Percentiles rank a stretch among this genome's conserved stretches.
phyloP scores from a whole-genome alignment of 139 green algal genomes.

The Axilococcus clingmanii region DNA sequence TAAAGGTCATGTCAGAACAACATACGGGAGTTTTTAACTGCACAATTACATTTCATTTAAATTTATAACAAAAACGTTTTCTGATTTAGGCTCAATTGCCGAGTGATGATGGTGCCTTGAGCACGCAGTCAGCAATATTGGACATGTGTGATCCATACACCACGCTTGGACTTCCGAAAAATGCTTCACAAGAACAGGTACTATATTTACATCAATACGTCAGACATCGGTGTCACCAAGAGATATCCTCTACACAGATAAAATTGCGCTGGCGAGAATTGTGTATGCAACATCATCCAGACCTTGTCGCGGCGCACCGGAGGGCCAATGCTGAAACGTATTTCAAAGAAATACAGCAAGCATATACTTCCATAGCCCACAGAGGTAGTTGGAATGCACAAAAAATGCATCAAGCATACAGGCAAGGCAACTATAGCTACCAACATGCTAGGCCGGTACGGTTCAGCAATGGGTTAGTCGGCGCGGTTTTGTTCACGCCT shows the following conservation, averaged over 20 bases:
- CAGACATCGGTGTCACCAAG: not conserved
- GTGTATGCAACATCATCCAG: conserved; percentile 11
- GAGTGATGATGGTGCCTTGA: too few relatives aligned
- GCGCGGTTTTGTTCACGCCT: conserved; percentile 1
- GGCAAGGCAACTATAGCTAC: not conserved
- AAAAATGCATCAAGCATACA: not conserved
- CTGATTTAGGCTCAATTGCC: too few relatives aligned
- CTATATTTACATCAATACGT: not conserved
- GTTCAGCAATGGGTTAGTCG: conserved; percentile 7
- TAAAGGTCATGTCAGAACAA: too few relatives aligned
- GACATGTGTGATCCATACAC: not conserved
- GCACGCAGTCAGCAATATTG: not conserved
- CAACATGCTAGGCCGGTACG: not conserved
- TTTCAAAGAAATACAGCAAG: conserved; percentile 13
- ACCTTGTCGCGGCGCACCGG: not conserved
- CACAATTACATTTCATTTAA: too few relatives aligned
- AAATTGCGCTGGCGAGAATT: conserved; percentile 3
- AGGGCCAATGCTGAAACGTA: conserved; percentile 1
- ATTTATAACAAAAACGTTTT: too few relatives aligned
- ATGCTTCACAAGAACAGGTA: not conserved
- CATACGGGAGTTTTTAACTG: too few relatives aligned
- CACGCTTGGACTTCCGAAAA: not conserved
- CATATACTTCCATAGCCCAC: conserved; percentile 1
- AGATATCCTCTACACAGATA: not conserved
- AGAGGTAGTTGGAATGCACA: not conserved